Percentiles rank a stretch among this genome's conserved stretches.
These are phyloP conservation scores for Globisporangium mamillatum DNA, from an alignment of 352 stramenopile species.

Conservation along the genomic window DNA sequence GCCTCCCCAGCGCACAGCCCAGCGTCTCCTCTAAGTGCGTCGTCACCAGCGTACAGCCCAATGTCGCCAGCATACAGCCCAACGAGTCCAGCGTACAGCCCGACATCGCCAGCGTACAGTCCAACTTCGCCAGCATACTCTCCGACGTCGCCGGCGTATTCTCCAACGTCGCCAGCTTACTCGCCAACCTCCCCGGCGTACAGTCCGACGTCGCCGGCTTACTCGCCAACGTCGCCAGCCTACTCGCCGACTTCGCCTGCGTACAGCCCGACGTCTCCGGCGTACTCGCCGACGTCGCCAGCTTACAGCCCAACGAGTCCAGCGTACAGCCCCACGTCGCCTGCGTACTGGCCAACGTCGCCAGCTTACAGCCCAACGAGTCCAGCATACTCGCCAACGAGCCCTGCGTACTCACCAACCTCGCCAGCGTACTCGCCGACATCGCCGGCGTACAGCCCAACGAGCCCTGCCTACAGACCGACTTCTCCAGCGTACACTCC, in stretches of 20 bases:
- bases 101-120: slow-evolving; percentile 74
- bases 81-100: slow-evolving; percentile 79
- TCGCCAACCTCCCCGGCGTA: slow-evolving; percentile 56
- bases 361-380: slow-evolving; percentile 81
- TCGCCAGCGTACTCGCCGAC: slow-evolving; percentile 86
- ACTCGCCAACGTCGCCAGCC: slow-evolving; percentile 42
- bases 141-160: slow-evolving; percentile 82
- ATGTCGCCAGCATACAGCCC: slow-evolving; percentile 86
- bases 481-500: slow-evolving; percentile 73
- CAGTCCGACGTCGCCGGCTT: slow-evolving; percentile 54
- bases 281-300: slow-evolving; percentile 72
- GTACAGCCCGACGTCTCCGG: slow-evolving; percentile 61
- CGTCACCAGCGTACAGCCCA: slow-evolving; percentile 85
- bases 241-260: slow-evolving; percentile 41
- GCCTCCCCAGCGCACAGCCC: slow-evolving; percentile 76
- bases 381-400: slow-evolving; percentile 57
- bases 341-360: slow-evolving; percentile 62
- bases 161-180: slow-evolving; percentile 76
- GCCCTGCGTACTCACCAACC: slow-evolving; percentile 62
- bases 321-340: slow-evolving; percentile 87
- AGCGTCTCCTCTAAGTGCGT: slow-evolving; percentile 67
- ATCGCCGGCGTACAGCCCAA: slow-evolving; percentile 66
- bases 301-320: slow-evolving; percentile 82
- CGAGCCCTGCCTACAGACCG: slow-evolving; percentile 68
- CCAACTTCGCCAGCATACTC: slow-evolving; percentile 73